A percentile compares a stretch with the other conserved stretches of the same genome.
These are phyloP conservation scores for Tolypocladium album DNA, from an alignment of 2,329 filamentous ascomycete genomes.

Conservation along the genomic window DNA sequence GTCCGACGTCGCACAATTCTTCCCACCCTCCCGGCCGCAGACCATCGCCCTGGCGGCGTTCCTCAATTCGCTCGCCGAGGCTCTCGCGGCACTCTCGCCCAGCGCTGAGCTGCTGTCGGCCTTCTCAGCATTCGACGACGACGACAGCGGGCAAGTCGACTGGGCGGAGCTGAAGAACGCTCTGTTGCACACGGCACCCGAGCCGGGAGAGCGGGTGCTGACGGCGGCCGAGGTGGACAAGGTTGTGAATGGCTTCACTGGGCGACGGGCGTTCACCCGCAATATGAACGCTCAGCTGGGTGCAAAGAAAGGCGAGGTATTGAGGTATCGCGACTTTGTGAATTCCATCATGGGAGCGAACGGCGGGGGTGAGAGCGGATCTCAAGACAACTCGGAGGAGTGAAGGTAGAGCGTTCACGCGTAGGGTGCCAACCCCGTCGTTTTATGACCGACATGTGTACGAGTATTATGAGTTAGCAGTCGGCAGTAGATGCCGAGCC, in stretches of 20 bases:
- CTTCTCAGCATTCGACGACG: conserved; percentile 90
- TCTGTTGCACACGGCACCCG: conserved; percentile 69
- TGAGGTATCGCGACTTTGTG: conserved; percentile 90
- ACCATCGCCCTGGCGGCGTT: conserved; percentile 79
- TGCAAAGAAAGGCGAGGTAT: conserved; percentile 70
- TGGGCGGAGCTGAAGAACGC: conserved; percentile 73
- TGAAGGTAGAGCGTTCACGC: not conserved
- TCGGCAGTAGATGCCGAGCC: not conserved
- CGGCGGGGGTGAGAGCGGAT: conserved; percentile 16
- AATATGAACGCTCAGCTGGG: conserved; percentile 39
- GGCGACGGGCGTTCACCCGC: conserved; percentile 71
- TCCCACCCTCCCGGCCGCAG: conserved; percentile 59
- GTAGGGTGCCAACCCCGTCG: not conserved
- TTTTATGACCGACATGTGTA: not conserved
- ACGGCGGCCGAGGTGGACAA: conserved; percentile 70
- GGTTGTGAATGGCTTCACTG: conserved; percentile 79
- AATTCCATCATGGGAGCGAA: conserved; percentile 51
- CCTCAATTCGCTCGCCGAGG: conserved; percentile 67
- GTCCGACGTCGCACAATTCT: conserved; percentile 68
- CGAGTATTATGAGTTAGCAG: not conserved
- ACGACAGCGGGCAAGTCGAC: conserved; percentile 89
- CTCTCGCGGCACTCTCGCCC: conserved; percentile 65
- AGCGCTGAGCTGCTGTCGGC: conserved; percentile 75
- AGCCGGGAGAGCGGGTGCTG: conserved; percentile 55
- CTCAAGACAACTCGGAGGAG: conserved; percentile 16